Base-by-base conservation (phyloP, 2,329 filamentous ascomycete species). In the Fusarium sororula region DNA sequence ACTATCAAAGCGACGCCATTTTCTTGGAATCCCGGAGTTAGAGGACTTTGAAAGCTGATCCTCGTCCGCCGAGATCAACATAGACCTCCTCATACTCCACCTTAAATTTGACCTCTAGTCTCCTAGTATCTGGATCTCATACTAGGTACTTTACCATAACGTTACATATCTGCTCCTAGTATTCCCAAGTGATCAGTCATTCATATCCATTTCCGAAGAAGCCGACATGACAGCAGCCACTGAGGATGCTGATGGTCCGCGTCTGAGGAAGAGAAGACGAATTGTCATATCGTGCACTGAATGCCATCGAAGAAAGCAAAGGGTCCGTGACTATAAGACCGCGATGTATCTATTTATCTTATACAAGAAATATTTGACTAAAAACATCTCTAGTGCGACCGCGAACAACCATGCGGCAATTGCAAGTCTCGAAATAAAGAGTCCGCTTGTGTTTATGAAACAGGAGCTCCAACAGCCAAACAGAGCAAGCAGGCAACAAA, bases 231-330 rank as follows among this genome's bases (percentile, higher is more conserved):
- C 51, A 37, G 57, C 44, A 42, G 54, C 50, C 11, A 28, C 18
- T 18, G 41, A 44, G 42, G 58, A 51, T 39, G 56, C 28, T 11
- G 50, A 70, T 32, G 70, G 58, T 22, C 60, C 63, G 15, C 70
- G 45, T 26, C 53, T 62, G 9, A 85, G 87, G 63, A 91, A 91
- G 81, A 84, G 90, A 73, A 86, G 88, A 76, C 85, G 90, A 44
- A 84, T 89, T 47, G 88, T 91, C 50, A 89, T 91, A 65, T 91
- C 89, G 13, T 92, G 90, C 75, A 89, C 87, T 17, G 90, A 92
- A 78, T 92, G 90, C 74, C 90, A 91, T 80, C 84, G 90, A 69
- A 85, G 90, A 68, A 92, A 92, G 78, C 89, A 90, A 78, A 90
- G 90, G 84, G 87, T 87, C 55, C 39, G 76, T 68, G 30, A 24